Conservation (phyloP, 345 rosid species). For the Arabis hirsuta region DNA sequence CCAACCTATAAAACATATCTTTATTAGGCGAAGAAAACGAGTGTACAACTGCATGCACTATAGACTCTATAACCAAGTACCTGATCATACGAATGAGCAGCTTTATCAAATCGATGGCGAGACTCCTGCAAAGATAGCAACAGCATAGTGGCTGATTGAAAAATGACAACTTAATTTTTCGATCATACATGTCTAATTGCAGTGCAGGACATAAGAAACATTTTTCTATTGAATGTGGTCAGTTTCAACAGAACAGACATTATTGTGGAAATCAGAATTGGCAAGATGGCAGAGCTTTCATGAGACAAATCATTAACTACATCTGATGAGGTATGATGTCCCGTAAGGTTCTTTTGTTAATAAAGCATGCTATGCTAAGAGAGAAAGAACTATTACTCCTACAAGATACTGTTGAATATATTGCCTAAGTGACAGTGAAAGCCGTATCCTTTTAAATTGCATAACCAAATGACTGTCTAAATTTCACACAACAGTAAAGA, state of each 20-base stretch:
- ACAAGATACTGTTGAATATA: not conserved
- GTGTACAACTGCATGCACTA: constrained; percentile 12
- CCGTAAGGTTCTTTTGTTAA: not conserved
- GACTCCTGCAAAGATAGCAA: constrained; percentile 65
- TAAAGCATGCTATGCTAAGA: not conserved
- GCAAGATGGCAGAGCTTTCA: constrained; percentile 21
- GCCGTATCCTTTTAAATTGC: not conserved
- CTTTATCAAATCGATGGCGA: constrained; percentile 70
- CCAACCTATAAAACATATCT: not conserved
- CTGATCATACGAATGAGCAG: constrained; percentile 74
- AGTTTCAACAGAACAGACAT: not conserved
- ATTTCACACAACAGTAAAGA: not conserved
- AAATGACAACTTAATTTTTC: not conserved
- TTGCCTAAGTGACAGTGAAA: not conserved
- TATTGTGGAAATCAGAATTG: not conserved
- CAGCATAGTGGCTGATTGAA: constrained; percentile 16
- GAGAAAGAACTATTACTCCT: not conserved
- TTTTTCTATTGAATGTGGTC: not conserved
- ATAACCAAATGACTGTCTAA: constrained; percentile 11
- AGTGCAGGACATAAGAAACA: not conserved
- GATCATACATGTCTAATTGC: not conserved
- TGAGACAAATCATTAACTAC: not conserved
- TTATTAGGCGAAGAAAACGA: not conserved
- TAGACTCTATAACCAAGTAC: constrained; percentile 48
- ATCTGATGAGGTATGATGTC: not conserved